These are phyloP conservation scores for Mycena sp. DNA, from an alignment of 1,284 basidiomycete genomes.

Conservation along the genomic window DNA sequence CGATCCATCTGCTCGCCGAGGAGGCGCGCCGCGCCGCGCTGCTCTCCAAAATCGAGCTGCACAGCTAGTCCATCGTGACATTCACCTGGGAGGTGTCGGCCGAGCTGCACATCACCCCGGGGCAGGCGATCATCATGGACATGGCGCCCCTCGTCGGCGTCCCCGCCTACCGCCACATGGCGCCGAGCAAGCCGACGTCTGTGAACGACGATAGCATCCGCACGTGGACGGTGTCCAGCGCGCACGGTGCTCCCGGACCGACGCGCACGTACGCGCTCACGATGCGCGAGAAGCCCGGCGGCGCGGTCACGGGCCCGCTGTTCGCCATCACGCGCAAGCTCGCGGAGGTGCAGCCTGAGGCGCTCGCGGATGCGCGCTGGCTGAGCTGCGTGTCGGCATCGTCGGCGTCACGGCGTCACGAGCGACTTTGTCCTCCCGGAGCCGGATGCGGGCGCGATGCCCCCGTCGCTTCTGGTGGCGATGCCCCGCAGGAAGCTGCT, in stretches of 20 bases:
- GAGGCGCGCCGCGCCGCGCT: slow-evolving; percentile 48
- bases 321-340: slow-evolving; percentile 58
- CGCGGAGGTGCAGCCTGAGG: slow-evolving; percentile 45
- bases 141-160: too few species aligned
- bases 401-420: slow-evolving; percentile 51
- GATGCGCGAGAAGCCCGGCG: slow-evolving; percentile 61
- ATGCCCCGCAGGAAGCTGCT: slow-evolving; percentile 41
- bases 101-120: too few species aligned
- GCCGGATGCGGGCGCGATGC: slow-evolving; percentile 19
- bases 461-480: slow-evolving; percentile 2
- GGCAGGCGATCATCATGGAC: too few species aligned
- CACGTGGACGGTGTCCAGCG: too few species aligned
- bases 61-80: slow-evolving; percentile 59
- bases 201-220: too few species aligned
- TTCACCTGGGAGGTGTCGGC: slow-evolving; percentile 60
- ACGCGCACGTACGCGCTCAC: slow-evolving; percentile 53
- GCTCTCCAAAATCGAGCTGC: slow-evolving; percentile 51
- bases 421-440: slow-evolving; percentile 51
- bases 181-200: too few species aligned
- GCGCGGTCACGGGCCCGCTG: slow-evolving; percentile 60
- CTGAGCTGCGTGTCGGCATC: slow-evolving; percentile 48
- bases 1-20: slow-evolving; percentile 60
- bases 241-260: slow-evolving; percentile 1
- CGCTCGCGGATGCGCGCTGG: slow-evolving; percentile 48
- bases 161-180: too few species aligned